phyloP scores from a whole-genome alignment of 352 stramenopile species.

The Pythium aristosporum region DNA sequence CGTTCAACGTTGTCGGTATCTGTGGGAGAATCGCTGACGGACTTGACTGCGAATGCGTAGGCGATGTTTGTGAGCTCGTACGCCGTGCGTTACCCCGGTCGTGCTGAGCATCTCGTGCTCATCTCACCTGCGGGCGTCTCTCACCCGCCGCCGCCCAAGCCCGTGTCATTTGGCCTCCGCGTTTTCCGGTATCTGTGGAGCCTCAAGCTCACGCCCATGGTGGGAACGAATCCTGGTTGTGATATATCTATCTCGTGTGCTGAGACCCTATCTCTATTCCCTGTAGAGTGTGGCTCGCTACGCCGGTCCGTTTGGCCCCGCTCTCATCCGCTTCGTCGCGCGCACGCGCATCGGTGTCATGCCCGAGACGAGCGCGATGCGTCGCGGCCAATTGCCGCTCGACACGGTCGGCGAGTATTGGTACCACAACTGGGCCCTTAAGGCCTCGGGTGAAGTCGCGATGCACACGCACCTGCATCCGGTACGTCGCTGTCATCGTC shows the following conservation, averaged over 20 bases:
- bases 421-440: constrained; percentile 79
- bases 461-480: constrained; percentile 71
- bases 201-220: constrained; percentile 56
- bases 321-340: constrained; percentile 49
- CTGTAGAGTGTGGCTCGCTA: constrained; percentile 46
- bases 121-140: constrained; percentile 63
- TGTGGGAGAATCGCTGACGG: not conserved
- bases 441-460: constrained; percentile 58
- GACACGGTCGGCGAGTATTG: constrained; percentile 52
- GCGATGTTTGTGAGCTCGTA: constrained; percentile 66
- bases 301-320: constrained; percentile 50
- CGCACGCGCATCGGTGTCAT: constrained; percentile 47
- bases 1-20: not conserved
- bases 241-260: not conserved
- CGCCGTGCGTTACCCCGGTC: constrained; percentile 38
- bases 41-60: constrained; percentile 14
- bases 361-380: constrained; percentile 62
- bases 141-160: constrained; percentile 32
- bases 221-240: constrained; percentile 5
- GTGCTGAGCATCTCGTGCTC: constrained; percentile 55
- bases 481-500: constrained; percentile 16
- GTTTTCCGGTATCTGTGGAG: constrained; percentile 54
- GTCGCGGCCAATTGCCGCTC: constrained; percentile 38
- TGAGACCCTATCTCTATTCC: not conserved
- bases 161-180: constrained; percentile 34